Base-by-base conservation (phyloP, 164 flowering plant genomes). In the Kalanchoe fedtschenkoi region DNA sequence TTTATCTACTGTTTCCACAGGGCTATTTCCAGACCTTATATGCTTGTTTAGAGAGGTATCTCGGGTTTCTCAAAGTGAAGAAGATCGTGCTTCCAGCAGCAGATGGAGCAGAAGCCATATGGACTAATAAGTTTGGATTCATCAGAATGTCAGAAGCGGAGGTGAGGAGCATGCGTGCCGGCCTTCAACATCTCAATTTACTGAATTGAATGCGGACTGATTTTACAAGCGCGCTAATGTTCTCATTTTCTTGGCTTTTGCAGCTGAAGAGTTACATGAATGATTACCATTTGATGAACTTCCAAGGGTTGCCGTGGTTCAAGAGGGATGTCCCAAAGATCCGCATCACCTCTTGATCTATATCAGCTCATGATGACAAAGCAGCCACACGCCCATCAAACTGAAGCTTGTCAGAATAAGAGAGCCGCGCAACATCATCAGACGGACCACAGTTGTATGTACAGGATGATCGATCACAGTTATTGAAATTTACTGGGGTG, bases 51-150 rank as follows among this genome's bases (percentile, higher is more conserved):
- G 83, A 84, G 75, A 57, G 65, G 24, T 68, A 81, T 3, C 78
- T 87, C 5, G 65, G 62, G 17, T 75, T 72, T 16, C 37, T 81
- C 37, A 70, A 74, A 5, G 89, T 87, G 64, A 74, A 66, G 62
- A 66, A 65, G 7, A 70, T 87, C 24, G 78, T 81, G 54, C 81
- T 87, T 53, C 89, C 93, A 5, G 82, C 93, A 30, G 89, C 93
- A 8, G 80, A 77, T 14, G 93, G 80, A 71, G 84, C 84, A 2
- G 78, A 74, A 65, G 74, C 88, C 1, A 72, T 87, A 35, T 87
- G 93, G 93, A 81, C 72, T 1, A 72, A 69, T 13, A 81, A 69
- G 63, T 87, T 84, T 69, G 83, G 86, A 9, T 87, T 87, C 55
- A 54, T 3, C 43, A 76, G 64, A 63, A 62, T 82, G 24, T 38